Evolutionary conservation across 2,329 filamentous ascomycete genomes (phyloP), one percentile per base, ranked within the genome.

Genomic region (Biscogniauxia mediterranea): DNA sequence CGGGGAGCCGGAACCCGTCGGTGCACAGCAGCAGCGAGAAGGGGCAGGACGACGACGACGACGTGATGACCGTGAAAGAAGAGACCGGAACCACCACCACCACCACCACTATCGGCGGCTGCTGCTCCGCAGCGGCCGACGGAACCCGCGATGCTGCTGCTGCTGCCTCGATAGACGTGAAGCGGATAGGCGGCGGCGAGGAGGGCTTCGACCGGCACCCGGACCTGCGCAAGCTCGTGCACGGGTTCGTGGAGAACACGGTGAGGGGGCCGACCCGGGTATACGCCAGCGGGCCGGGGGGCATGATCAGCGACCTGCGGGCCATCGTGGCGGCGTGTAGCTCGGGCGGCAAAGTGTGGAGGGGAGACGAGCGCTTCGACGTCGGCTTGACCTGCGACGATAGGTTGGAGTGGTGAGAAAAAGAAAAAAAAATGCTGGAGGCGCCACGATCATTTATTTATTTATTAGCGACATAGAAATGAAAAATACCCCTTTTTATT

Each of bases 311-410:
- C n/a, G 84, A 86, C 58, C 67, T 89, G 60, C 76, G 86, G 25
- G 72, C 63, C 4, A 80, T 80, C 1, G 84, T 89, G 4, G 85
- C 85, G 1, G 68, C 66, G 7, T 79, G 78, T 50, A 89, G 88
- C 71, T 78, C 79, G 7, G 82, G 79, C 0, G 66, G 69, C 0
- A 81, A 77, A 64, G 85, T 88, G 9, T 88, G 84, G 85, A 81
- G 73, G 58, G 84, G 85, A 0, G 78, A 87, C 21, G 81, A 82
- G 67, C 78, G 79, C 46, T 83, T 77, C 54, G 81, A 87, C 68
- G 84, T 89, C 1, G 73, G 76, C 54, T 74, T 89, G 38, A 74
- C 84, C 28, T 86, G 83, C 69, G 86, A 89, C 72, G 85, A 88
- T 74, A 79, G 86, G 52, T 72, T 88, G 62, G 84, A 85, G 70